Percentiles rank a stretch among this genome's conserved stretches.
phyloP scores from a whole-genome alignment of 306 rosid species.

The Alnus rubra region DNA sequence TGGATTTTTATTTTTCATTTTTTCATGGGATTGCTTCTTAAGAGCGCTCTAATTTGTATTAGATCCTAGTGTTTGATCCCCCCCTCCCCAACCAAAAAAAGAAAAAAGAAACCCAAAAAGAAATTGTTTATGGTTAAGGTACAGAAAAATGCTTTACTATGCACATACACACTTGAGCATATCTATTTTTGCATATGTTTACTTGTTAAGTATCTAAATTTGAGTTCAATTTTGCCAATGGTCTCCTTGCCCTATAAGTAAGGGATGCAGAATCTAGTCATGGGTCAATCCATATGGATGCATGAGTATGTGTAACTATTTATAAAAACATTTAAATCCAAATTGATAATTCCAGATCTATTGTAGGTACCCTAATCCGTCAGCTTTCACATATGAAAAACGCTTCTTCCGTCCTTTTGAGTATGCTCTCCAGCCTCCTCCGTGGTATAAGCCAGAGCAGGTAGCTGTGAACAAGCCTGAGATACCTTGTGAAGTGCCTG shows the following conservation, averaged over 20 bases:
- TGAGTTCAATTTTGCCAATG: neutral
- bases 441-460: constrained; percentile 72
- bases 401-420: constrained; percentile 93
- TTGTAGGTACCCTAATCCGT: constrained; percentile 90
- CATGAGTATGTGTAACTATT: neutral
- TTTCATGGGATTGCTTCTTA: neutral
- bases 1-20: neutral
- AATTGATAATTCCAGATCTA: constrained; percentile 8
- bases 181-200: neutral
- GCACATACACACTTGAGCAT: neutral
- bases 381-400: constrained; percentile 83
- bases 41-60: neutral
- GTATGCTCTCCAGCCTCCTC: constrained; percentile 92
- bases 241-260: neutral
- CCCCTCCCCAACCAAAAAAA: neutral
- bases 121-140: neutral
- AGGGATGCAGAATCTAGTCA: neutral
- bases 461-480: constrained; percentile 87
- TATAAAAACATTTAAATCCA: neutral
- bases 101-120: neutral
- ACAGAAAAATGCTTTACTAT: neutral
- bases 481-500: constrained; percentile 63
- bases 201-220: neutral
- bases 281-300: neutral
- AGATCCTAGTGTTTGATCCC: neutral